Conservation (phyloP, 345 rosid species). For the Murraya koenigii region DNA sequence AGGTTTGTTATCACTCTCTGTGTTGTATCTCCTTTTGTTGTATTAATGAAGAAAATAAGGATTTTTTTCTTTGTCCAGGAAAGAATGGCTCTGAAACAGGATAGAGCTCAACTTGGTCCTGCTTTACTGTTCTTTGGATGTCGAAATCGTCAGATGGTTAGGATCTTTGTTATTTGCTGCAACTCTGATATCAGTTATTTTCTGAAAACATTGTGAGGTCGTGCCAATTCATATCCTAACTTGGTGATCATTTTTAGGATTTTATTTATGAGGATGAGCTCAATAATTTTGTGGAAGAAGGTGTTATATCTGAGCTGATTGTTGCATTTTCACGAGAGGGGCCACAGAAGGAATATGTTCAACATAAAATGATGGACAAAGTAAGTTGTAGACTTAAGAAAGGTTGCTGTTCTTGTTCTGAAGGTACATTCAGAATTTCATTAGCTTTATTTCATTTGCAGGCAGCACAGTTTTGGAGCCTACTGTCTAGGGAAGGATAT, state of each 20-base stretch:
- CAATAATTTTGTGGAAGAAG: constrained; percentile 53
- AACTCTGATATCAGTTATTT: constrained; percentile 4
- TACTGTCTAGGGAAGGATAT: constrained; percentile 66
- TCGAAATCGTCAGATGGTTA: constrained; percentile 80
- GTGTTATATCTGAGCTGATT: constrained; percentile 75
- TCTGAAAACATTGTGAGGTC: background rate
- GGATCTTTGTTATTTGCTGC: background rate
- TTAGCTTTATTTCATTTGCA: constrained; percentile 2
- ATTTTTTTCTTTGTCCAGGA: constrained; percentile 41
- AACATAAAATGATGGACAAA: constrained; percentile 90
- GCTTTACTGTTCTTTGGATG: constrained; percentile 89
- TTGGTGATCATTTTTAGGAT: constrained; percentile 35
- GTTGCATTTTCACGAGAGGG: constrained; percentile 97
- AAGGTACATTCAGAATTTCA: background rate
- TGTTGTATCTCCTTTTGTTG: background rate
- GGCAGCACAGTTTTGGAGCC: constrained; percentile 41
- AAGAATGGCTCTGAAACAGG: constrained; percentile 75
- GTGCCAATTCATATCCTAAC: background rate
- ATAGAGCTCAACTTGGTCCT: constrained; percentile 68
- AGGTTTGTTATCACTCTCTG: constrained; percentile 25
- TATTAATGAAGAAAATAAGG: constrained; percentile 4
- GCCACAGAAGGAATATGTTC: constrained; percentile 91
- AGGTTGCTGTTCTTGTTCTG: background rate
- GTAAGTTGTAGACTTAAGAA: constrained; percentile 22
- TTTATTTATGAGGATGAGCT: constrained; percentile 88